Evolutionary conservation across 2,329 filamentous ascomycete species (phyloP).

Genomic region (Cytospora leucostoma): DNA sequence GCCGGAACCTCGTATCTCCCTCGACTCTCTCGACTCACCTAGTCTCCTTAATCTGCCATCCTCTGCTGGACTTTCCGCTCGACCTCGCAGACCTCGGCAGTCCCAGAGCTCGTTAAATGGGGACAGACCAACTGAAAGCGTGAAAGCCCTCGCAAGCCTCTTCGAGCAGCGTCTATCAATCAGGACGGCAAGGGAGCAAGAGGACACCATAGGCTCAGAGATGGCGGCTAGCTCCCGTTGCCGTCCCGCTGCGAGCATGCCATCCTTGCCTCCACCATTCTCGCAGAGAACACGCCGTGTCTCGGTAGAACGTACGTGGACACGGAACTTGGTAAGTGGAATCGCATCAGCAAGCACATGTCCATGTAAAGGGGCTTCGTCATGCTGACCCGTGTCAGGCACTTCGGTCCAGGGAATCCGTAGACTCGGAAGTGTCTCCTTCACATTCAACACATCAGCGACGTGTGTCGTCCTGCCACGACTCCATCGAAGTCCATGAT

Average conservation of each 20-base stretch:
- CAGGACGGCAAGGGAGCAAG: not conserved
- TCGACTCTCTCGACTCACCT: slow-evolving; percentile 2
- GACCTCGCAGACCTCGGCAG: slow-evolving; percentile 6
- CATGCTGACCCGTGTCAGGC: slow-evolving; percentile 16
- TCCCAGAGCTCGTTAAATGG: slow-evolving; percentile 5
- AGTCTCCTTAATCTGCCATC: slow-evolving; percentile 5
- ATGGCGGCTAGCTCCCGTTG: not conserved
- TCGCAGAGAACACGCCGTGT: slow-evolving; percentile 12
- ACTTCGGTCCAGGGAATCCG: slow-evolving; percentile 19
- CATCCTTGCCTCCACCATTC: slow-evolving; percentile 7
- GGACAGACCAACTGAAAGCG: not conserved
- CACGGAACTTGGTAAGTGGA: slow-evolving; percentile 20
- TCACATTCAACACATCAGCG: not conserved
- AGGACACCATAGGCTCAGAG: not conserved
- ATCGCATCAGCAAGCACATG: not conserved
- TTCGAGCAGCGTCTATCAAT: not conserved
- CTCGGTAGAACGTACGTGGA: slow-evolving; percentile 5
- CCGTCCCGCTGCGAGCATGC: not conserved
- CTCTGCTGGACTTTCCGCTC: slow-evolving; percentile 14
- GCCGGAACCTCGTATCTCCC: slow-evolving; percentile 3
- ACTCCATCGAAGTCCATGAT: not conserved
- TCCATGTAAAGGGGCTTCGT: not conserved
- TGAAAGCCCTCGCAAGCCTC: not conserved
- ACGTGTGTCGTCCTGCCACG: slow-evolving; percentile 13
- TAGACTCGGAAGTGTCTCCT: slow-evolving; percentile 1